A percentile compares a stretch with the other conserved stretches of the same genome.
Conservation (phyloP, 1,284 basidiomycete species). For the Irpex sp. region DNA sequence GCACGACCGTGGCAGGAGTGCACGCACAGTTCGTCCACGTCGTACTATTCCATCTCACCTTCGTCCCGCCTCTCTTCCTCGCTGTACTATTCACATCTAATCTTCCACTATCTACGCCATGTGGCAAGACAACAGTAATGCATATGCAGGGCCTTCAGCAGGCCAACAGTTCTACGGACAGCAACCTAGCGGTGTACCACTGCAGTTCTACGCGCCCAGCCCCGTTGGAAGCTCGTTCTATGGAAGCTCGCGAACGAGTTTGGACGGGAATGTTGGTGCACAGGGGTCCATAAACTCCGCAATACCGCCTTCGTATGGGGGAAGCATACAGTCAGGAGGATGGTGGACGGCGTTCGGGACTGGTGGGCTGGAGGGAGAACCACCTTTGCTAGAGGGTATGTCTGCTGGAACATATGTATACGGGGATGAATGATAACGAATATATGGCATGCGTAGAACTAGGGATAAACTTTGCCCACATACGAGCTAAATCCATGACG, state of each 20-base stretch:
- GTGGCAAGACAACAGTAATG: slow-evolving; percentile 61
- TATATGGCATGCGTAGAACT: slow-evolving; percentile 59
- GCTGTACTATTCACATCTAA: slow-evolving; percentile 1
- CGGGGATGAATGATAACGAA: too few species aligned
- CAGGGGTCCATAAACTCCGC: slow-evolving; percentile 50
- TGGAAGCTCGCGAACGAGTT: slow-evolving; percentile 61
- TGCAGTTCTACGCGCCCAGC: slow-evolving; percentile 67
- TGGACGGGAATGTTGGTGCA: slow-evolving; percentile 61
- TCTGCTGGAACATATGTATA: too few species aligned
- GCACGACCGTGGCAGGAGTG: slow-evolving; percentile 2
- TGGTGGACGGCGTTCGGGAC: slow-evolving; percentile 98
- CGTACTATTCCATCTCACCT: not conserved
- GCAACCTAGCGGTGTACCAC: slow-evolving; percentile 44
- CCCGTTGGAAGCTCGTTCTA: slow-evolving; percentile 56
- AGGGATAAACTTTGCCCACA: slow-evolving; percentile 96
- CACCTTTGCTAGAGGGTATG: slow-evolving; percentile 86
- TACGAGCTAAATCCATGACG: slow-evolving; percentile 89
- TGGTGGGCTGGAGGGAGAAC: slow-evolving; percentile 92
- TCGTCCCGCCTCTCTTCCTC: slow-evolving; percentile 1
- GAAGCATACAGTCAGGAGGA: slow-evolving; percentile 67
- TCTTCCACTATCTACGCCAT: slow-evolving; percentile 28
- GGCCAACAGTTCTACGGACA: slow-evolving; percentile 47
- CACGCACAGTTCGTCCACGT: not conserved
- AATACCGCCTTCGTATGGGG: slow-evolving; percentile 49
- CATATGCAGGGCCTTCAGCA: slow-evolving; percentile 55